Evolutionary conservation across 1,284 basidiomycete species (phyloP), one percentile per base, ranked within the genome.

Genomic region (Paramarasmius palmivorus): DNA sequence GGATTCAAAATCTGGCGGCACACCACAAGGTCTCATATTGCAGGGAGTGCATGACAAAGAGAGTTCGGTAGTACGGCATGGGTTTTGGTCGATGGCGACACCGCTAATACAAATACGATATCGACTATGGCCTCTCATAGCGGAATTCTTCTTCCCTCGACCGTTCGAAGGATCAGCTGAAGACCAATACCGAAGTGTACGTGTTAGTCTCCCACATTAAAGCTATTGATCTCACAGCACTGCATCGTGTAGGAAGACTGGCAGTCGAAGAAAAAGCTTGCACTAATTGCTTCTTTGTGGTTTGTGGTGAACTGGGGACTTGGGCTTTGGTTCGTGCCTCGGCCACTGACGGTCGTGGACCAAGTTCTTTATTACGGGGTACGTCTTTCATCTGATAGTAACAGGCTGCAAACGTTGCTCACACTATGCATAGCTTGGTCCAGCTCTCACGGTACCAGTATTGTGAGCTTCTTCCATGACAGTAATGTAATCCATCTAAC

Each of bases 1-100:
- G 19, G 55, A 56, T n/a, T 34, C 36, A 14, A 56, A 56, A 36
- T 53, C 55, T 15, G 55, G 50, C 12, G 51, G 37, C 25, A 56
- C 35, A 15, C 55, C 48, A 23, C 37, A 17, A 50, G 25, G 17
- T 2, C 17, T 29, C 20, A 20, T 26, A 9, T 36, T 23, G 2
- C 49, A 42, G 19, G n/a, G n/a, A n/a, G 40, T 42, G 14, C 54
- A 55, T 12, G 44, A 46, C 25, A 46, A 46, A 26, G 44, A 46
- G 20, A 48, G 49, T 5, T 49, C 35, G 32, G 20, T 32, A 17
- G 22, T 41, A 17, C 17, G 50, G 35, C 15, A 41, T 25, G 45
- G 49, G 38, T 20, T 23, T 29, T 22, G 54, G 50, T 8, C 34
- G 22, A 15, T 12, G 8, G 14, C 45, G 26, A 19, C 40, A 20